phyloP scores from a whole-genome alignment of 306 rosid genomes.

The Lathyrus tuberosus region DNA sequence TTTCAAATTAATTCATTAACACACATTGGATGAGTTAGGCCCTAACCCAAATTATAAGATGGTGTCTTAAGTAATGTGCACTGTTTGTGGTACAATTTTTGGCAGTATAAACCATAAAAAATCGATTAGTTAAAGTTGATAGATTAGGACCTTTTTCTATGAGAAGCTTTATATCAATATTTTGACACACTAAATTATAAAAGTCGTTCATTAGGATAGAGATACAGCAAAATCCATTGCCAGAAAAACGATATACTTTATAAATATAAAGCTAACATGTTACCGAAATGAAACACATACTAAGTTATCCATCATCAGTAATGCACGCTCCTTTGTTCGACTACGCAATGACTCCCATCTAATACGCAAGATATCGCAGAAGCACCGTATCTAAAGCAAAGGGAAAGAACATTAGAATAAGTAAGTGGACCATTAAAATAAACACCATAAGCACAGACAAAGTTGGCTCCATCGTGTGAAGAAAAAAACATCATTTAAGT shows the following conservation, averaged over 20 bases:
- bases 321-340: conserved; percentile 91
- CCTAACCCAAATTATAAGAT: too few relatives aligned
- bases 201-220: conserved; percentile 10
- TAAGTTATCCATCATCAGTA: conserved; percentile 84
- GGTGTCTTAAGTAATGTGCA: too few relatives aligned
- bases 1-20: not conserved
- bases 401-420: conserved; percentile 29
- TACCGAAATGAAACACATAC: conserved; percentile 52
- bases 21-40: too few relatives aligned
- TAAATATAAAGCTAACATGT: conserved; percentile 4
- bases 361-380: conserved; percentile 74
- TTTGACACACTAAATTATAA: conserved; percentile 13
- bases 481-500: conserved; percentile 33
- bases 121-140: not conserved
- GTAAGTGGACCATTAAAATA: conserved; percentile 3
- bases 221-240: conserved; percentile 17
- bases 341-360: conserved; percentile 93
- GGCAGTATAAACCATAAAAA: conserved; percentile 8
- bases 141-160: not conserved
- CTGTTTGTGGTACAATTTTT: conserved; percentile 2
- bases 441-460: conserved; percentile 25
- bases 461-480: conserved; percentile 1
- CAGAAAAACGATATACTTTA: conserved; percentile 20
- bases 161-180: conserved; percentile 10
- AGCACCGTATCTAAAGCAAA: conserved; percentile 58